Base-by-base conservation (phyloP, 495 filamentous ascomycete genomes). In the Penicillium cosmopolitanum region DNA sequence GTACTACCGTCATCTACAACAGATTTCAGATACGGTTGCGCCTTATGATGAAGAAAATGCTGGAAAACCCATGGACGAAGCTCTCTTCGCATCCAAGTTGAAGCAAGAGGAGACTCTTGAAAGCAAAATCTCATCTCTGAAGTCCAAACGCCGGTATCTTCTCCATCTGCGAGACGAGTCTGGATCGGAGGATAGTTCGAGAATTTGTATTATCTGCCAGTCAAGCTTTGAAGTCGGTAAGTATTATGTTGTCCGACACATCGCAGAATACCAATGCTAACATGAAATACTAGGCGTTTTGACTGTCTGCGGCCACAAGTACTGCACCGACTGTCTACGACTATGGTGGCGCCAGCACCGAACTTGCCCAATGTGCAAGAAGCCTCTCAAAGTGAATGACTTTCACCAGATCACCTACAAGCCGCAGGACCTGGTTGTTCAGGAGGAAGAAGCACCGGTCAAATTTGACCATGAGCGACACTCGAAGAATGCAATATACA, bases 301-400 rank as follows among this genome's bases (percentile, higher is more conserved):
- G 65, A 97, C 94, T 2, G 82, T 88, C 3, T 98, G 94, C 72
- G 94, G 94, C 1, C 94, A 98, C 66, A 85, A 89, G 56, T 97
- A 90, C 65, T 97, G 94, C 75, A 89, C 87, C 55, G 89, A 90
- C 34, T 98, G 95, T 71, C 85, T 97, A 31, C 74, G 76, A 4
- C 55, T 84, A 9, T 98, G 95, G 94, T 89, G 87, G 74, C 73
- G 73, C 47, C 75, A 79, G 51, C 81, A 88, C 55, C 78, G 69
- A 15, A 89, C 76, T 50, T 96, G 91, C 62, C 91, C 91, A 0
- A 78, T 89, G 3, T 98, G 94, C 80, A 96, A 94, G 60, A 79
- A 76, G 48, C 73, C 78, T 0, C 73, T 97, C 9, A 78, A 75
- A 23, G 56, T 66, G 2, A 77, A 72, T 4, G 90, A 92, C 67